phyloP scores from a whole-genome alignment of 441 rosid genomes.

The Geranium incanum region DNA sequence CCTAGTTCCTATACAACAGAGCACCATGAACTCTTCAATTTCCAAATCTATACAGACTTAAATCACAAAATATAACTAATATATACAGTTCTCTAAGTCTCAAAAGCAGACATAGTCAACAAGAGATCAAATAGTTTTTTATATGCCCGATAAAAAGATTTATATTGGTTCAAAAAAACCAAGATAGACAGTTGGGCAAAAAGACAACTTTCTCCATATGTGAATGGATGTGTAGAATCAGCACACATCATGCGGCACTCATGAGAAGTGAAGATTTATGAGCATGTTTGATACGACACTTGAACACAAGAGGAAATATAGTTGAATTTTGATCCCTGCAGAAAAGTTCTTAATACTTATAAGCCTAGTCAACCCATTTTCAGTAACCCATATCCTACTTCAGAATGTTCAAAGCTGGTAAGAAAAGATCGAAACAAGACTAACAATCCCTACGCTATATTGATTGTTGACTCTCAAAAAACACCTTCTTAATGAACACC shows the following conservation, averaged over 20 bases:
- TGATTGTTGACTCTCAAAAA: not conserved
- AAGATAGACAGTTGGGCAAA: not conserved
- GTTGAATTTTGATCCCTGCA: not conserved
- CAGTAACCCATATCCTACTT: not conserved
- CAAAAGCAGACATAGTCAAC: not conserved
- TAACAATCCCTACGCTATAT: not conserved
- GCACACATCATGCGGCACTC: not conserved
- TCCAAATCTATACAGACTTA: not conserved
- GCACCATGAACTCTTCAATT: not conserved
- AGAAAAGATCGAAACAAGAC: not conserved
- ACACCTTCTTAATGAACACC: not conserved
- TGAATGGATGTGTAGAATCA: not conserved
- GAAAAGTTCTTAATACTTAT: not conserved
- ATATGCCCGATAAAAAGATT: not conserved
- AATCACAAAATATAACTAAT: not conserved
- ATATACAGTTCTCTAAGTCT: not conserved
- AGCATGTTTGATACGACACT: not conserved
- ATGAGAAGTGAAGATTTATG: not conserved
- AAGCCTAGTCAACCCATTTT: not conserved
- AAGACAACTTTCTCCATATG: not conserved
- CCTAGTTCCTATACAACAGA: not conserved
- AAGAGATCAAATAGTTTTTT: not conserved
- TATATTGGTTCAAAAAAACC: not conserved
- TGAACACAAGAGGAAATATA: not conserved
- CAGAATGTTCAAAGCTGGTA: not conserved